These are phyloP conservation scores for Leccinum fibrillosum DNA, from an alignment of 768 basidiomycete genomes.

Conservation along the genomic window DNA sequence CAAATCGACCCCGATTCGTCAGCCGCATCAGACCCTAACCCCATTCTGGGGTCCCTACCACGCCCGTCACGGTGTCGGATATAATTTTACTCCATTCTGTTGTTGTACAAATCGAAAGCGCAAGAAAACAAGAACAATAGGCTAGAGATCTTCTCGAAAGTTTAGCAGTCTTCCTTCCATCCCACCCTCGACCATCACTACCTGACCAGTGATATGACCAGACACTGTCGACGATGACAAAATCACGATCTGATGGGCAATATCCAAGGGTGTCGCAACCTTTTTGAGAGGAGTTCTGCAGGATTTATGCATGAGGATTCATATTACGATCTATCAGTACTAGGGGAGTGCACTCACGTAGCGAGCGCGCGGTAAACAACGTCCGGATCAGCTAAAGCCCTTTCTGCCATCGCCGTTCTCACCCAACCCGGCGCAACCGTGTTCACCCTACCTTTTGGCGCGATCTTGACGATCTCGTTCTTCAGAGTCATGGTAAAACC, in stretches of 20 bases:
- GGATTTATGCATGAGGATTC: neutral
- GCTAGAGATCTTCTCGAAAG: conserved; percentile 32
- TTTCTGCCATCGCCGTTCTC: conserved; percentile 59
- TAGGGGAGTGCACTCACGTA: conserved; percentile 45
- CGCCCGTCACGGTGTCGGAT: neutral
- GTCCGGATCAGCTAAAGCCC: conserved; percentile 51
- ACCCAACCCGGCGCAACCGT: conserved; percentile 69
- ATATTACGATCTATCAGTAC: neutral
- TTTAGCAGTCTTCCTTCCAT: conserved; percentile 71
- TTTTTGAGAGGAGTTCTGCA: conserved; percentile 68
- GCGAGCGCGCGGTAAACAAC: conserved; percentile 59
- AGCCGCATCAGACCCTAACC: conserved; percentile 25
- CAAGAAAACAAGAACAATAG: neutral
- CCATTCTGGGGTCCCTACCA: conserved; percentile 5
- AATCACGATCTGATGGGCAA: conserved; percentile 62
- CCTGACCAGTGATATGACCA: conserved; percentile 69
- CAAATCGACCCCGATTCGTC: conserved; percentile 13
- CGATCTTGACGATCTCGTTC: conserved; percentile 79
- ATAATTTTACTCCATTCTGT: neutral
- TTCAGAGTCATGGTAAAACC: conserved; percentile 66
- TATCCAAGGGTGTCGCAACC: conserved; percentile 56
- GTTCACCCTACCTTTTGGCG: conserved; percentile 69
- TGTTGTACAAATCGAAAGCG: neutral
- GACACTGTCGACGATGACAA: conserved; percentile 60
- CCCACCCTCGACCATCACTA: conserved; percentile 70